Base-by-base conservation (phyloP, 2,329 filamentous ascomycete species). In the Phaeoacremonium minimum region DNA sequence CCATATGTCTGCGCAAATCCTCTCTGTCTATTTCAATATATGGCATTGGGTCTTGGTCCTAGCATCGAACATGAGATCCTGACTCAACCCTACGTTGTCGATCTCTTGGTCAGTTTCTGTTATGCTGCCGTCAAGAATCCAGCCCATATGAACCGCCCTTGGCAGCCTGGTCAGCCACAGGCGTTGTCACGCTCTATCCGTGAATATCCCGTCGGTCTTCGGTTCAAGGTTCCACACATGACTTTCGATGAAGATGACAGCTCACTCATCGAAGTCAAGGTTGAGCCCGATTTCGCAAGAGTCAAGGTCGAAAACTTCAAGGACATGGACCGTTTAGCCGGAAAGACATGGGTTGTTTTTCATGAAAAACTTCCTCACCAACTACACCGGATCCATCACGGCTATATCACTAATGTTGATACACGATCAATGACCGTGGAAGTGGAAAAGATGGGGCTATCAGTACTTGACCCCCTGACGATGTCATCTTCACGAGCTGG, bases 1-100 rank as follows among this genome's bases (percentile, higher is more conserved):
- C 85, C 85, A 3, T 87, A 85, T 42, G 87, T 95, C 30, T 96
- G 90, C 60, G 76, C 77, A 15, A 73, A 77, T 11, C 67, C 73
- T 2, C 68, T 96, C 4, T 96, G 90, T 51, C 66, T 95, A 4
- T 95, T 86, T 51, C 90, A 96, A 53, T 95, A 93, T 61, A 85
- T 95, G 71, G 72, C 77, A 13, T 68, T 94, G n/a, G 88, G 87
- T 0, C 83, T 95, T 50, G 90, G 89, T 0, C 85, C 87, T 2
- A 88, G 80, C 48, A 79, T 95, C 38, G 89, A 96, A 55, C 80
- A 90, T 53, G 88, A 95, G 52, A 85, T 96, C 15, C 52, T 85
- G 17, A 76, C 77, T 11, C 85, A 90, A 52, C 87, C 88, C 2
- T 78, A 81, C 38, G 87, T 95, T 1, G 85, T 95, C 11, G 90